Evolutionary conservation across 768 basidiomycete genomes (phyloP).

Genomic region (Boletus rubescentipes): DNA sequence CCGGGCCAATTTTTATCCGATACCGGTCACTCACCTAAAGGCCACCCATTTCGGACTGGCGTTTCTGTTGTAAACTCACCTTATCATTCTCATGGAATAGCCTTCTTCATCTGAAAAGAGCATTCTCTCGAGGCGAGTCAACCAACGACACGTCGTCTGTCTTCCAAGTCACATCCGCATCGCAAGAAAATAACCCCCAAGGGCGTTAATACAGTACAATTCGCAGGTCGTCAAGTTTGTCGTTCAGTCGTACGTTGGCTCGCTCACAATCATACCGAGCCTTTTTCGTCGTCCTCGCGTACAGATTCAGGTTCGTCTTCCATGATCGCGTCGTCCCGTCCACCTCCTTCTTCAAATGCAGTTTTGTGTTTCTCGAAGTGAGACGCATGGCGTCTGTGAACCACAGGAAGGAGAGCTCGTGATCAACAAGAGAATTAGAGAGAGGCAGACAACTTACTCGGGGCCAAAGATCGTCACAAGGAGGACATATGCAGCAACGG

Average conservation of each 20-base stretch:
- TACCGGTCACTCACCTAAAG: no score
- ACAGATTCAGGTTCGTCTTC: conserved; percentile 16
- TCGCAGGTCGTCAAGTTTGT: not conserved
- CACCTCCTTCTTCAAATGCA: conserved; percentile 77
- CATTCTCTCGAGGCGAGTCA: no score
- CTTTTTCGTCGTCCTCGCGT: conserved; percentile 23
- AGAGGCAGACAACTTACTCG: conserved; percentile 46
- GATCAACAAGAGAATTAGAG: not conserved
- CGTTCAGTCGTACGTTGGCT: not conserved
- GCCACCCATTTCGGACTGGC: no score
- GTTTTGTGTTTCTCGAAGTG: conserved; percentile 84
- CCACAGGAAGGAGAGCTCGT: not conserved
- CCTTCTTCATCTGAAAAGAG: no score
- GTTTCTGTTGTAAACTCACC: no score
- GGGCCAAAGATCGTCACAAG: conserved; percentile 77
- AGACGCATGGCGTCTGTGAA: conserved; percentile 60
- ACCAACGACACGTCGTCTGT: no score
- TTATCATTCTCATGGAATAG: no score
- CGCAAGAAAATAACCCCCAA: no score
- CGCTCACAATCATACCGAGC: conserved; percentile 6
- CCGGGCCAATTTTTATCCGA: no score
- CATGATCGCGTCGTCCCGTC: conserved; percentile 48
- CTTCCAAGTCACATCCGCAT: no score
- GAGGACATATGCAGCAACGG: conserved; percentile 74
- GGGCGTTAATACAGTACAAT: no score